Conservation (phyloP, 371 early-diverging fungal genomes). For the Lichtheimia hyalospora region DNA sequence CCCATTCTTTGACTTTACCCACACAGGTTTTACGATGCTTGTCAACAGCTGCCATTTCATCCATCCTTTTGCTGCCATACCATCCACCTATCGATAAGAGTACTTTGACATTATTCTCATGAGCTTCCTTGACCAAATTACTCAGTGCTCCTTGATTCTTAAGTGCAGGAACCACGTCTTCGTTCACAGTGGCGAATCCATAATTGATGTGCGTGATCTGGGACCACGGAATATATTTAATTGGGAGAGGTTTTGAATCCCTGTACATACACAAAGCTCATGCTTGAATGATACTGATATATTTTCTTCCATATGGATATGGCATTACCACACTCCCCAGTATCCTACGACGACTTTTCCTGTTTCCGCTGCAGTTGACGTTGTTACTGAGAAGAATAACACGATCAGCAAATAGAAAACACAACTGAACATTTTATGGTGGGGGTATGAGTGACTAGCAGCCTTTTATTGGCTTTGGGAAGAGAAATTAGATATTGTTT, state of each 20-base stretch:
- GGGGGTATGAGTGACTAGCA: no score
- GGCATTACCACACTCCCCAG: constrained; percentile 4
- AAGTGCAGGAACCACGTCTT: constrained; percentile 10
- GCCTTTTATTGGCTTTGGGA: no score
- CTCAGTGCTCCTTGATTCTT: constrained; percentile 8
- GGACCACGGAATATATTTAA: constrained; percentile 24
- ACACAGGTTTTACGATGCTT: constrained; percentile 41
- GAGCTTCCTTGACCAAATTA: constrained; percentile 49
- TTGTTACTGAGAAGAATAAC: background rate
- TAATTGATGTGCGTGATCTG: constrained; percentile 26
- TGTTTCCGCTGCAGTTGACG: background rate
- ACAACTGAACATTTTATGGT: no score
- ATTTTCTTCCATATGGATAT: background rate
- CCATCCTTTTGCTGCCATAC: constrained; percentile 68
- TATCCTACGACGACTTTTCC: constrained; percentile 3
- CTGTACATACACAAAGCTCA: background rate
- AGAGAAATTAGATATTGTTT: no score
- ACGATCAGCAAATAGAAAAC: no score
- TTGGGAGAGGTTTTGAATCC: constrained; percentile 19
- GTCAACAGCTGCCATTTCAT: constrained; percentile 45
- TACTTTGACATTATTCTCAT: constrained; percentile 58
- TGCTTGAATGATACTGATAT: background rate
- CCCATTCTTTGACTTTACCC: constrained; percentile 10
- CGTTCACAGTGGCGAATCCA: constrained; percentile 20
- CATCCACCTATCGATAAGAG: constrained; percentile 78